Percentiles rank a stretch among this genome's conserved stretches.
Conservation (phyloP, 1,284 basidiomycete genomes). For the Rhodofomes roseus region DNA sequence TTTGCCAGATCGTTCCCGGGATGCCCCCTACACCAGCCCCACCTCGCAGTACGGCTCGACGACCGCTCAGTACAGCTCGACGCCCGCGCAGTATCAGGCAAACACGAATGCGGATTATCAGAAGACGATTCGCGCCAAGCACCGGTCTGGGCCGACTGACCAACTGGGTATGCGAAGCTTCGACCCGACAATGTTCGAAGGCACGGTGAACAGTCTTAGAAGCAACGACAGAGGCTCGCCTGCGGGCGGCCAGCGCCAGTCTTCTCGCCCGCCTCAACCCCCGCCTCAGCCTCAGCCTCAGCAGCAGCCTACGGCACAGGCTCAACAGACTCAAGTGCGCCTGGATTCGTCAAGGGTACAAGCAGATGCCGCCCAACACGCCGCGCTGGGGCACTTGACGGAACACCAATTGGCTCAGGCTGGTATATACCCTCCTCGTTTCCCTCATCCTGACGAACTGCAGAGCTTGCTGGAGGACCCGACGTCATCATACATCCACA, state of each 20-base stretch:
- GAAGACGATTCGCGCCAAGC: conserved; percentile 29
- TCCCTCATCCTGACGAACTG: conserved; percentile 44
- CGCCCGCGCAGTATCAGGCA: conserved; percentile 17
- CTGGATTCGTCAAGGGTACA: conserved; percentile 19
- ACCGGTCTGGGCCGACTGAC: conserved; percentile 52
- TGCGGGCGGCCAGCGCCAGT: conserved; percentile 12
- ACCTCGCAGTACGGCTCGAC: conserved; percentile 16
- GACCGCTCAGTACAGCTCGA: conserved; percentile 12
- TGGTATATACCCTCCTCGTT: conserved; percentile 15
- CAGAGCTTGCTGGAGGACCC: conserved; percentile 53
- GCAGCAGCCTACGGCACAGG: conserved; percentile 11
- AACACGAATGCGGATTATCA: conserved; percentile 20
- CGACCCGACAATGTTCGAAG: conserved; percentile 50
- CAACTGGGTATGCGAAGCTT: conserved; percentile 56
- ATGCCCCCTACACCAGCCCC: conserved; percentile 18
- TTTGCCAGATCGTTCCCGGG: conserved; percentile 44
- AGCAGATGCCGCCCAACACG: conserved; percentile 14
- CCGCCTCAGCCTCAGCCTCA: conserved; percentile 9
- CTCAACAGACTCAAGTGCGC: conserved; percentile 17
- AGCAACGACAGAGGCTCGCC: conserved; percentile 18
- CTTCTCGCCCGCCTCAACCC: conserved; percentile 6
- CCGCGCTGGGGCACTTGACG: conserved; percentile 8
- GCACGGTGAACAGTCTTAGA: conserved; percentile 31
- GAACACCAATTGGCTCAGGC: conserved; percentile 18
- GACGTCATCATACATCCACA: conserved; percentile 52